Conservation (phyloP, 1,139 yeast genomes). For the Saccharomyces uvarum region DNA sequence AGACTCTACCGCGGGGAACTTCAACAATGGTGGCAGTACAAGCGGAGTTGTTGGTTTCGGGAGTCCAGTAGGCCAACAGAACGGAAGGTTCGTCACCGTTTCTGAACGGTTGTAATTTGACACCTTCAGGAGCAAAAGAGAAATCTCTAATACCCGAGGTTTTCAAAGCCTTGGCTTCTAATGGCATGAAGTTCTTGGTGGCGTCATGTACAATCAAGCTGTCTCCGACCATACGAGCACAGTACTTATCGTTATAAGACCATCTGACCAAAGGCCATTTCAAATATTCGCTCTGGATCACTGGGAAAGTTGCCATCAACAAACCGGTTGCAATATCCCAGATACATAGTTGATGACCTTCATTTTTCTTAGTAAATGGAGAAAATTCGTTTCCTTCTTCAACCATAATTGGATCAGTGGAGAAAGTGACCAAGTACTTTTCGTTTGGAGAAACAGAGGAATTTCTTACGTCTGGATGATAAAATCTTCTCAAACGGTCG, state of each 20-base stretch:
- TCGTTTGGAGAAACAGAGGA: constrained; percentile 92
- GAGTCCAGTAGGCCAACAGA: constrained; percentile 90
- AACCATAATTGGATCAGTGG: constrained; percentile 71
- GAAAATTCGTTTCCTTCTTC: constrained; percentile 53
- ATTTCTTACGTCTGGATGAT: constrained; percentile 84
- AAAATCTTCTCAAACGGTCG: constrained; percentile 65
- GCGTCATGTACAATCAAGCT: constrained; percentile 81
- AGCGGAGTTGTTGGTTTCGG: constrained; percentile 85
- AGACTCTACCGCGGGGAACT: constrained; percentile 71
- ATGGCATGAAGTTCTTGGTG: constrained; percentile 57
- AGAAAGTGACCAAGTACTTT: constrained; percentile 80
- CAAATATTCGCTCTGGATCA: constrained; percentile 74
- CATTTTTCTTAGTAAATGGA: constrained; percentile 83
- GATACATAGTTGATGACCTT: constrained; percentile 87
- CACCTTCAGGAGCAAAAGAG: constrained; percentile 91
- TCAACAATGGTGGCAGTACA: constrained; percentile 92
- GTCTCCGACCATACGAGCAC: constrained; percentile 92
- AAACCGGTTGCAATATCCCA: constrained; percentile 87
- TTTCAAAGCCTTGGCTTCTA: constrained; percentile 81
- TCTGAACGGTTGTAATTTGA: constrained; percentile 51
- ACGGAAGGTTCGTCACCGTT: constrained; percentile 41
- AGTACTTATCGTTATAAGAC: constrained; percentile 88
- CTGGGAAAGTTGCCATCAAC: constrained; percentile 83
- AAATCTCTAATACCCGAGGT: constrained; percentile 84
- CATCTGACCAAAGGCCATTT: constrained; percentile 97